A percentile compares a stretch with the other conserved stretches of the same genome.
phyloP scores from a whole-genome alignment of 1,139 yeast species.

The Pichia sp. region DNA sequence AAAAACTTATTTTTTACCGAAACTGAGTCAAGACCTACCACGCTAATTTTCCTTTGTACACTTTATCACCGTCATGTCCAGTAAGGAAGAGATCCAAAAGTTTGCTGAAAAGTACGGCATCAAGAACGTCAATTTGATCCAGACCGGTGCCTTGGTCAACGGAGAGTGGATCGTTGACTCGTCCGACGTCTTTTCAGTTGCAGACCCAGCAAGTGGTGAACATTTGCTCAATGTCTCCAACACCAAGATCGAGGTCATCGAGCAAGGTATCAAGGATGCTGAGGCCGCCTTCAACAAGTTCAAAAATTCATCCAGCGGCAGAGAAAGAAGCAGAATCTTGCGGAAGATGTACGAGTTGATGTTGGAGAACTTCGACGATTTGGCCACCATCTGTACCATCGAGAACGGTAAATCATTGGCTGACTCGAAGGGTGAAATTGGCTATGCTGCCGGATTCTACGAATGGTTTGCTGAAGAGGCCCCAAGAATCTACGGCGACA shows the following conservation, averaged over 20 bases:
- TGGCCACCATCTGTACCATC: slow-evolving; percentile 67
- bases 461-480: slow-evolving; percentile 95
- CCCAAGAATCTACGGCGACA: slow-evolving; percentile 70
- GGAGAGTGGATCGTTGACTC: slow-evolving; percentile 27
- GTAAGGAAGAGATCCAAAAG: slow-evolving; percentile 22
- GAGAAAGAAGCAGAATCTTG: slow-evolving; percentile 65
- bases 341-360: slow-evolving; percentile 61
- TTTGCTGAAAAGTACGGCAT: slow-evolving; percentile 30
- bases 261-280: slow-evolving; percentile 63
- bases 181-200: slow-evolving; percentile 55
- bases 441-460: slow-evolving; percentile 73
- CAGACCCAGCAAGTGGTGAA: slow-evolving; percentile 72
- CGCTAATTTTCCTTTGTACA: no score
- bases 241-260: slow-evolving; percentile 53
- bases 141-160: slow-evolving; percentile 29
- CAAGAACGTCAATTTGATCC: slow-evolving; percentile 26
- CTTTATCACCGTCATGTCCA: slow-evolving; percentile 22
- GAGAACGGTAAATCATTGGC: slow-evolving; percentile 83
- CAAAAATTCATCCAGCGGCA: slow-evolving; percentile 52
- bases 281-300: slow-evolving; percentile 55
- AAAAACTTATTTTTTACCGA: no score
- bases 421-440: slow-evolving; percentile 76
- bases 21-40: no score
- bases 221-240: slow-evolving; percentile 57
- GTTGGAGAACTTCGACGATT: slow-evolving; percentile 66